Conservation (phyloP, 1,284 basidiomycete genomes). For the Meira miltonrushii region DNA sequence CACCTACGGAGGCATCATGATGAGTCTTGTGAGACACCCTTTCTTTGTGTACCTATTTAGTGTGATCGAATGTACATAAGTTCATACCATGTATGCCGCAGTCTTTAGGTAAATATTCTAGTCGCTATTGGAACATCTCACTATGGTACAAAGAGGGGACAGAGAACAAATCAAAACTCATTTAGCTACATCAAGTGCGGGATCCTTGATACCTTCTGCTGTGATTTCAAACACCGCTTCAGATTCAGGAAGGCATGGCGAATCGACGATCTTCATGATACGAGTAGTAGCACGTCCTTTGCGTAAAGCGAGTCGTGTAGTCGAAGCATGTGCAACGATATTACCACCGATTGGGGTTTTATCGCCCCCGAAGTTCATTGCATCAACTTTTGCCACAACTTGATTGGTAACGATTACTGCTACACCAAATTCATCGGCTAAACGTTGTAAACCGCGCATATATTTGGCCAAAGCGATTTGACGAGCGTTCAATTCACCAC, state of each 20-base stretch:
- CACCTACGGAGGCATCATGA: neutral
- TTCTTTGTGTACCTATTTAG: no score
- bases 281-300: slow-evolving; percentile 89
- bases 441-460: slow-evolving; percentile 79
- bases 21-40: no score
- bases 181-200: slow-evolving; percentile 15
- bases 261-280: slow-evolving; percentile 95
- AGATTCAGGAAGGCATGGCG: slow-evolving; percentile 92
- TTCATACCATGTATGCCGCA: no score
- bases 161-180: no score
- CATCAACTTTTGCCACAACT: slow-evolving; percentile 95
- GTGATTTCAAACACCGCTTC: slow-evolving; percentile 89
- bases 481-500: slow-evolving; percentile 89
- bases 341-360: slow-evolving; percentile 79
- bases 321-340: slow-evolving; percentile 53
- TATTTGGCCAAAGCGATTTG: slow-evolving; percentile 98
- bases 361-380: slow-evolving; percentile 61
- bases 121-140: no score
- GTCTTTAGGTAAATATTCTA: no score
- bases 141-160: no score
- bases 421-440: slow-evolving; percentile 97
- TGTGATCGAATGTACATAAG: no score
- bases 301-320: slow-evolving; percentile 56
- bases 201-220: slow-evolving; percentile 54
- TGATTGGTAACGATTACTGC: slow-evolving; percentile 97